Conservation (phyloP, 1,284 basidiomycete genomes). For the Ceratobasidium theobromae region DNA sequence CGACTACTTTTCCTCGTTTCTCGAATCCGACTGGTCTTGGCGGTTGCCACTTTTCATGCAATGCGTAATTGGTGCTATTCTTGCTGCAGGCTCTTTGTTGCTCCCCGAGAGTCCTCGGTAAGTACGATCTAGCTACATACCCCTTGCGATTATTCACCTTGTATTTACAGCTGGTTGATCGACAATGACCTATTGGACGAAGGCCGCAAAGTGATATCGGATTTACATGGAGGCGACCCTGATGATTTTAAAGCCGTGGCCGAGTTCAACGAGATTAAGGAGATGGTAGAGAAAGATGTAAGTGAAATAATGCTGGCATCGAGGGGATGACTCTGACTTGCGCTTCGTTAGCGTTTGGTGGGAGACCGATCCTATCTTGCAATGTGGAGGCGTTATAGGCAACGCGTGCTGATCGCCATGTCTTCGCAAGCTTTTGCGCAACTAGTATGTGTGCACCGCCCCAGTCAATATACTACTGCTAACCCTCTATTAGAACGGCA, state of each 20-base stretch:
- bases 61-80: conserved; percentile 82
- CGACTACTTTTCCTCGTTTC: conserved; percentile 91
- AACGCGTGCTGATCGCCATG: conserved; percentile 93
- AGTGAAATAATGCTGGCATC: conserved; percentile 38
- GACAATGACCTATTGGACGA: conserved; percentile 85
- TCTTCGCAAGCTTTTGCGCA: conserved; percentile 96
- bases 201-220: conserved; percentile 86
- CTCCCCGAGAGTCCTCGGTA: conserved; percentile 93
- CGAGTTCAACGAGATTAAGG: conserved; percentile 93
- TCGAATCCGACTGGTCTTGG: conserved; percentile 82
- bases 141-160: background rate
- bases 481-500: conserved; percentile 65
- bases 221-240: conserved; percentile 86
- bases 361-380: conserved; percentile 82
- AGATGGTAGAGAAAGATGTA: conserved; percentile 81
- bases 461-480: background rate
- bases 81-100: conserved; percentile 79
- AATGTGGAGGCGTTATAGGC: conserved; percentile 89
- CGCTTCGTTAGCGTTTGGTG: conserved; percentile 55
- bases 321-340: background rate
- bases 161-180: conserved; percentile 74
- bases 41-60: conserved; percentile 83
- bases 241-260: conserved; percentile 70
- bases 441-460: conserved; percentile 53
- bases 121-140: conserved; percentile 29